Percentiles rank a stretch among this genome's conserved stretches.
These are phyloP conservation scores for Streptanthus diversifolius DNA, from an alignment of 345 rosid genomes.

Conservation along the genomic window DNA sequence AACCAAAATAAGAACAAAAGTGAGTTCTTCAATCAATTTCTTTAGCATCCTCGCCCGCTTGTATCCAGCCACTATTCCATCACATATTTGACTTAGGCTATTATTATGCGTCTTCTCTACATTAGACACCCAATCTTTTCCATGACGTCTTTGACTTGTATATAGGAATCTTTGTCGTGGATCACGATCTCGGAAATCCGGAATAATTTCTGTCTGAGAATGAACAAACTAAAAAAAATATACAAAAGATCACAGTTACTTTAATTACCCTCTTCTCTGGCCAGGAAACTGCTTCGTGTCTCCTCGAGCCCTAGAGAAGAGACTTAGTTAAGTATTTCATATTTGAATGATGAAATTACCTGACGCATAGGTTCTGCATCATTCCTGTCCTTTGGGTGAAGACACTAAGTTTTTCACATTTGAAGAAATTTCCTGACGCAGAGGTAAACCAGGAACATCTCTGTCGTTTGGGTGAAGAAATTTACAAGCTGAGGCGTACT, in stretches of 20 bases:
- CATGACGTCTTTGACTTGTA: too few species aligned
- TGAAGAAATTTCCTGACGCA: too few species aligned
- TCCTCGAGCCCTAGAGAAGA: not conserved
- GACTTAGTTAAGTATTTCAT: too few species aligned
- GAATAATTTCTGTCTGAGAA: too few species aligned
- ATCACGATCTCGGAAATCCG: too few species aligned
- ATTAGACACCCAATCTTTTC: not conserved
- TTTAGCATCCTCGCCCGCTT: not conserved
- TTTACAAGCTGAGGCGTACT: too few species aligned
- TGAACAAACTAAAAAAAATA: not conserved
- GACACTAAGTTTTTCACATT: too few species aligned
- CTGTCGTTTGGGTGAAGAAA: too few species aligned
- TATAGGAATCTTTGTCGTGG: too few species aligned
- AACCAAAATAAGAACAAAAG: not conserved
- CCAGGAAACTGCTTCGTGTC: not conserved
- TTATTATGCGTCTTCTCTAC: not conserved
- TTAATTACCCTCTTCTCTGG: conserved; percentile 2
- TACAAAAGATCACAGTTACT: not conserved
- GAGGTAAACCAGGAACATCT: too few species aligned
- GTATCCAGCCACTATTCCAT: not conserved
- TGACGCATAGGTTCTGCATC: not conserved
- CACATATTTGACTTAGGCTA: not conserved
- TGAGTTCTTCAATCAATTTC: not conserved
- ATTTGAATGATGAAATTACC: not conserved
- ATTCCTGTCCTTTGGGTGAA: not conserved